Conservation (phyloP, 2,329 filamentous ascomycete species). For the Leptodontidium sp. region DNA sequence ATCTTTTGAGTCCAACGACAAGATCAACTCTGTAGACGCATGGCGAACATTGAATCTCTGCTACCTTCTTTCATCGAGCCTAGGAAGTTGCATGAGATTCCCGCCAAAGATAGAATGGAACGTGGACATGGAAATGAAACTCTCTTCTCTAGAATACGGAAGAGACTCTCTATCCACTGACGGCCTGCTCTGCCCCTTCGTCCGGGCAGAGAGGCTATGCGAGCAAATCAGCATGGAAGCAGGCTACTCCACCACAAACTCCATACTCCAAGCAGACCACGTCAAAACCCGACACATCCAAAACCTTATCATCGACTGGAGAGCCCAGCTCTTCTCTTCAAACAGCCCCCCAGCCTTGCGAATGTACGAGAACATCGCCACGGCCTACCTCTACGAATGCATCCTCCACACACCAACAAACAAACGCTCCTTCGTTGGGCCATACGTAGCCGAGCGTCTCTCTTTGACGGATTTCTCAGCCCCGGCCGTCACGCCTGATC, state of each 20-base stretch:
- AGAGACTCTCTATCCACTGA: slow-evolving; percentile 14
- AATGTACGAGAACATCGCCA: slow-evolving; percentile 22
- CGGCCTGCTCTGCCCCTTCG: slow-evolving; percentile 22
- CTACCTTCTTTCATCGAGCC: slow-evolving; percentile 13
- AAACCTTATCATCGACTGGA: slow-evolving; percentile 25
- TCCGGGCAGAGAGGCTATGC: slow-evolving; percentile 20
- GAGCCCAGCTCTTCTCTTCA: slow-evolving; percentile 22
- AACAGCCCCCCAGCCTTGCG: not conserved
- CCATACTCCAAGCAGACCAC: slow-evolving; percentile 16
- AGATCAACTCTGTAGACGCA: slow-evolving; percentile 12
- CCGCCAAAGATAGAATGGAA: slow-evolving; percentile 14
- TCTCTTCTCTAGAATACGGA: slow-evolving; percentile 23
- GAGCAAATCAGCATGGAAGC: slow-evolving; percentile 20
- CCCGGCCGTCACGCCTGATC: slow-evolving; percentile 19
- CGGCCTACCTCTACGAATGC: slow-evolving; percentile 19
- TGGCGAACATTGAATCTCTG: slow-evolving; percentile 26
- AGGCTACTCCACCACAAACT: not conserved
- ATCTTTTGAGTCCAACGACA: not conserved
- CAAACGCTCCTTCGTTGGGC: slow-evolving; percentile 23
- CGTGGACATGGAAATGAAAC: slow-evolving; percentile 19
- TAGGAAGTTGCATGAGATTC: slow-evolving; percentile 17
- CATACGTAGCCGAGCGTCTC: slow-evolving; percentile 23
- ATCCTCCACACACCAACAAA: slow-evolving; percentile 26
- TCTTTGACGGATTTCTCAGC: slow-evolving; percentile 24
- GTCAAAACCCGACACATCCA: slow-evolving; percentile 15